Evolutionary conservation across 2,329 filamentous ascomycete genomes (phyloP).

Genomic region (Chalaropsis ovoidea): DNA sequence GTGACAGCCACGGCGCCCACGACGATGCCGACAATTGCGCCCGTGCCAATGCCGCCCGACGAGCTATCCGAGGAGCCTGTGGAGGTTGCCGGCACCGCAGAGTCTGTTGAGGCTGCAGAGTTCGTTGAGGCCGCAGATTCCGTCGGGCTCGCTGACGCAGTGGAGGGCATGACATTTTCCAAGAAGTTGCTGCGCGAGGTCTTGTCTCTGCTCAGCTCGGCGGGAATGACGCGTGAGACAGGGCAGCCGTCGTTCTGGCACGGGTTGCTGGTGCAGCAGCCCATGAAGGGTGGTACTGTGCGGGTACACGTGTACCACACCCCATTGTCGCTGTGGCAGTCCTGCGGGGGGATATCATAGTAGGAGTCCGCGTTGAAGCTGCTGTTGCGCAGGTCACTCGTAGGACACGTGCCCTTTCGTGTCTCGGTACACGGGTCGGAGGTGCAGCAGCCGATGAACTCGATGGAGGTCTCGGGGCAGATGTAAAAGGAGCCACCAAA

Average conservation of each 20-base stretch:
- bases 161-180: no score
- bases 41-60: slow-evolving; percentile 20
- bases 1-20: slow-evolving; percentile 25
- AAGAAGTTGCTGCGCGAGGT: no score
- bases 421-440: slow-evolving; percentile 32
- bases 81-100: not conserved
- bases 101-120: not conserved
- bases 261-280: slow-evolving; percentile 34
- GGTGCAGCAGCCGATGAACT: slow-evolving; percentile 38
- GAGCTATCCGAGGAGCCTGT: not conserved
- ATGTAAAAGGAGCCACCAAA: slow-evolving; percentile 33
- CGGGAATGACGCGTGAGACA: slow-evolving; percentile 27
- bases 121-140: slow-evolving; percentile 5
- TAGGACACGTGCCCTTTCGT: slow-evolving; percentile 32
- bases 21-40: slow-evolving; percentile 27
- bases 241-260: slow-evolving; percentile 31
- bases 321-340: slow-evolving; percentile 29
- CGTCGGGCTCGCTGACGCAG: no score
- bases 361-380: slow-evolving; percentile 30
- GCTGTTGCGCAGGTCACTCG: slow-evolving; percentile 28
- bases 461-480: slow-evolving; percentile 30
- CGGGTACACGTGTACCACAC: slow-evolving; percentile 33
- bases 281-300: slow-evolving; percentile 33
- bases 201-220: slow-evolving; percentile 29
- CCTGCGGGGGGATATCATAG: slow-evolving; percentile 30